phyloP scores from a whole-genome alignment of 2,329 filamentous ascomycete species.

The Trichothecium roseum region DNA sequence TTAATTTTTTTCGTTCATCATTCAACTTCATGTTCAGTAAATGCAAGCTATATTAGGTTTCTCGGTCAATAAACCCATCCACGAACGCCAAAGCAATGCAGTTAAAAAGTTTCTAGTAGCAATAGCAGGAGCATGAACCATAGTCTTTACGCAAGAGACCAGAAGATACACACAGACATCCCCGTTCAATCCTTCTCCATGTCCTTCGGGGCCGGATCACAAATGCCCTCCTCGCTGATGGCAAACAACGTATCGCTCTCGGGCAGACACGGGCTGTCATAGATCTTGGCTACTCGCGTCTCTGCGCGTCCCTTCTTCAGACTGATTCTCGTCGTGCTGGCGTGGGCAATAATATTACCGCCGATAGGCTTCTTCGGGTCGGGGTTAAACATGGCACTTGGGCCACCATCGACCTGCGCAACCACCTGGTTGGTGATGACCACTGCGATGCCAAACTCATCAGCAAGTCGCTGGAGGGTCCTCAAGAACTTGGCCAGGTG shows the following conservation, averaged over 20 bases:
- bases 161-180: background rate
- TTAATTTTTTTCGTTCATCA: too few relatives aligned
- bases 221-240: slow-evolving; percentile 94
- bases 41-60: too few relatives aligned
- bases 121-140: too few relatives aligned
- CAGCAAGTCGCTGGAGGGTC: slow-evolving; percentile 65
- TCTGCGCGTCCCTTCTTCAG: slow-evolving; percentile 92
- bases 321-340: slow-evolving; percentile 87
- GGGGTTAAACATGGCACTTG: slow-evolving; percentile 96
- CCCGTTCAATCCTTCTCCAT: slow-evolving; percentile 69
- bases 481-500: slow-evolving; percentile 86
- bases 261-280: slow-evolving; percentile 92
- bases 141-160: background rate
- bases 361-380: slow-evolving; percentile 99
- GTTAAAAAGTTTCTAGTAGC: too few relatives aligned
- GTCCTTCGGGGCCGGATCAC: slow-evolving; percentile 91
- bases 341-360: slow-evolving; percentile 97
- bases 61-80: too few relatives aligned
- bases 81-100: slow-evolving; percentile 21
- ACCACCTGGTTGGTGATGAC: slow-evolving; percentile 99
- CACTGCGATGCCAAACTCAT: slow-evolving; percentile 90
- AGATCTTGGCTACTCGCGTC: slow-evolving; percentile 97
- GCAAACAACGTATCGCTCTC: slow-evolving; percentile 96
- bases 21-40: too few relatives aligned
- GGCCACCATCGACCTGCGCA: slow-evolving; percentile 92